Evolutionary conservation across 768 basidiomycete species (phyloP).

Genomic region (Megacollybia marginata): DNA sequence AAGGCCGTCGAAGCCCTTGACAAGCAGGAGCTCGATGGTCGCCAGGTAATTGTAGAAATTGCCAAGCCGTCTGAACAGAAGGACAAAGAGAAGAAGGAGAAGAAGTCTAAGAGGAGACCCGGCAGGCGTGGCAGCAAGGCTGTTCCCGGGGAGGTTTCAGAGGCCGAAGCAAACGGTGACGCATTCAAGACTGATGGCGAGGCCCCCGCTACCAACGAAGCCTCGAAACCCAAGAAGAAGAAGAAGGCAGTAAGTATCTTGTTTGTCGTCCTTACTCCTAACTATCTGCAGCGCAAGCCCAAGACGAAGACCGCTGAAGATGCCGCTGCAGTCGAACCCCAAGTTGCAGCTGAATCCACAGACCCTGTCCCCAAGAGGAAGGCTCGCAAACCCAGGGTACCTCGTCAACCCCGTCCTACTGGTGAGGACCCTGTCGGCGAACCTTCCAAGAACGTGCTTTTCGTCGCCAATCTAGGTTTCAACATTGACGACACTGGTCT

Average conservation of each 20-base stretch:
- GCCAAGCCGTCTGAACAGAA: slow-evolving; percentile 90
- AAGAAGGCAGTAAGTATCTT: slow-evolving; percentile 59
- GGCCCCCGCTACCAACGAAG: slow-evolving; percentile 48
- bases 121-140: slow-evolving; percentile 83
- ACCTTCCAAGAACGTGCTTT: slow-evolving; percentile 83
- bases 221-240: slow-evolving; percentile 79
- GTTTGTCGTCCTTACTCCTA: slow-evolving; percentile 8
- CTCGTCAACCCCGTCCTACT: slow-evolving; percentile 57
- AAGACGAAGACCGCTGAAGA: slow-evolving; percentile 32
- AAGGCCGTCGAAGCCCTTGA: slow-evolving; percentile 80
- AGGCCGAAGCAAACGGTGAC: slow-evolving; percentile 84
- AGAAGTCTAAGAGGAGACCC: slow-evolving; percentile 69
- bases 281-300: slow-evolving; percentile 46
- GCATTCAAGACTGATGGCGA: slow-evolving; percentile 38
- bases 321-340: slow-evolving; percentile 30
- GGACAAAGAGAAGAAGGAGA: slow-evolving; percentile 76
- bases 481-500: slow-evolving; percentile 82
- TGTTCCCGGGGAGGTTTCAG: slow-evolving; percentile 83
- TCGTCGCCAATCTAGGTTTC: slow-evolving; percentile 98
- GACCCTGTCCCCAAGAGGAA: slow-evolving; percentile 36
- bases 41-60: slow-evolving; percentile 84
- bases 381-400: slow-evolving; percentile 47
- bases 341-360: slow-evolving; percentile 29
- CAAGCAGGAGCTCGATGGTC: slow-evolving; percentile 85
- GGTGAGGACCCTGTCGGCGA: slow-evolving; percentile 85